Base-by-base conservation (phyloP, 805 yeast species). In the Monosporozyma yasuniensis region DNA sequence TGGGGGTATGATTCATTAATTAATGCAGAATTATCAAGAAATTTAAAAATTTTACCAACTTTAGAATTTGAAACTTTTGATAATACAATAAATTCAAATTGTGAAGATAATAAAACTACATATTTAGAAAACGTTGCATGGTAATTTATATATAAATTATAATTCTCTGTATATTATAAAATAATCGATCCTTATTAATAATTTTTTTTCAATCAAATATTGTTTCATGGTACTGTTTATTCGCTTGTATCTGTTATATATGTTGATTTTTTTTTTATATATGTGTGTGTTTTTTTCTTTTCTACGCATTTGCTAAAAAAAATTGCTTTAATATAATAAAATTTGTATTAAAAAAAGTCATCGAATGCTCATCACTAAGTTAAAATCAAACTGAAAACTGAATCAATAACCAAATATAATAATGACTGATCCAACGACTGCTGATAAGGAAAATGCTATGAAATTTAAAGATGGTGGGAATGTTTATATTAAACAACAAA, bases 1-100 rank as follows among this genome's bases (percentile, higher is more conserved):
- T 91, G 96, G 87, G 81, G 83, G 50, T 93, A 90, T 63, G 72
- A 75, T 34, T 71, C 84, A 58, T 65, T 86, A 48, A 58, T 84
- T 52, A 81, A 77, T 25, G 78, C 81, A 60, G 95, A 86, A 64
- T 67, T 73, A 45, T 73, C 73, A 25, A 81, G 87, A 69, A 79
- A 64, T 55, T 73, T 87, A 63, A 83, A 83, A 45, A 78, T 82
- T 4, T 80, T 83, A 57, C 84, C 93, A 3, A 85, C 93, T 0
- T 68, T 89, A 44, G 97, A 90, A 62, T 85, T 74, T 58, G 91
- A 86, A 52, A 46, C 44, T 3, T 60, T 59, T 32, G 63, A 56
- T 16, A 21, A 18, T 18, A 43, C 37, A 2, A 28, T 12, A 4
- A 10, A 4, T 9, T 10, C 32, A 10, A 21, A 4, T 9, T 37